These are phyloP conservation scores for Irpex rosettiformis DNA, from an alignment of 1,284 basidiomycete genomes.

Conservation along the genomic window DNA sequence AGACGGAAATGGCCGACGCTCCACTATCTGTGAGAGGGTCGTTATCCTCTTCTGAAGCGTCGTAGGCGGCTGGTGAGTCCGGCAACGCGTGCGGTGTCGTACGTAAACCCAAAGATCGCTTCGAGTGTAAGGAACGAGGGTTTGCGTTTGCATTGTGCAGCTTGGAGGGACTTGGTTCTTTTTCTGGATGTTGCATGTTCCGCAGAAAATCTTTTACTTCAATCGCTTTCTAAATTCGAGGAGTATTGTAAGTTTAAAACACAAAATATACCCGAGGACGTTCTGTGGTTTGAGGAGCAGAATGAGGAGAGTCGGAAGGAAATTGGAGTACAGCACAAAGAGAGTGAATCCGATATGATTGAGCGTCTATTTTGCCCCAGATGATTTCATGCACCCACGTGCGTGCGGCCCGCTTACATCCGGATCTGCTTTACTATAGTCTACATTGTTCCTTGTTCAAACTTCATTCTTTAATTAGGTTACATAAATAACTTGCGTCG, in stretches of 20 bases:
- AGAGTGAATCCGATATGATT: neutral
- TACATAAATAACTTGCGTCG: too few relatives aligned
- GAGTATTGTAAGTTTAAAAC: neutral
- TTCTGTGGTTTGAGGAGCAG: neutral
- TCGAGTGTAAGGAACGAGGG: constrained; percentile 7
- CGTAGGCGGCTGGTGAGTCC: constrained; percentile 69
- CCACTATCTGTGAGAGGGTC: constrained; percentile 76
- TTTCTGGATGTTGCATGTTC: neutral
- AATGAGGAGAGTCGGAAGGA: neutral
- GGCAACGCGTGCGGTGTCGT: constrained; percentile 19
- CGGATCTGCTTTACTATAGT: neutral
- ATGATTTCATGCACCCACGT: neutral
- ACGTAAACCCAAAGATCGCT: constrained; percentile 8
- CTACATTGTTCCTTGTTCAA: too few relatives aligned
- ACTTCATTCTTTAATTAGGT: too few relatives aligned
- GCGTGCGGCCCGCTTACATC: neutral
- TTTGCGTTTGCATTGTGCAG: neutral
- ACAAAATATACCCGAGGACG: neutral
- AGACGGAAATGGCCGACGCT: constrained; percentile 46
- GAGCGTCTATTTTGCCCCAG: neutral
- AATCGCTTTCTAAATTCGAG: neutral
- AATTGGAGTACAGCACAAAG: neutral
- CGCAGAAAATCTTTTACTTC: too few relatives aligned
- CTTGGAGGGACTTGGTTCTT: neutral
- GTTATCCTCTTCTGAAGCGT: constrained; percentile 82